Evolutionary conservation across 192 early-diverging fungal species (phyloP).

Genomic region (Coemansia sp.): DNA sequence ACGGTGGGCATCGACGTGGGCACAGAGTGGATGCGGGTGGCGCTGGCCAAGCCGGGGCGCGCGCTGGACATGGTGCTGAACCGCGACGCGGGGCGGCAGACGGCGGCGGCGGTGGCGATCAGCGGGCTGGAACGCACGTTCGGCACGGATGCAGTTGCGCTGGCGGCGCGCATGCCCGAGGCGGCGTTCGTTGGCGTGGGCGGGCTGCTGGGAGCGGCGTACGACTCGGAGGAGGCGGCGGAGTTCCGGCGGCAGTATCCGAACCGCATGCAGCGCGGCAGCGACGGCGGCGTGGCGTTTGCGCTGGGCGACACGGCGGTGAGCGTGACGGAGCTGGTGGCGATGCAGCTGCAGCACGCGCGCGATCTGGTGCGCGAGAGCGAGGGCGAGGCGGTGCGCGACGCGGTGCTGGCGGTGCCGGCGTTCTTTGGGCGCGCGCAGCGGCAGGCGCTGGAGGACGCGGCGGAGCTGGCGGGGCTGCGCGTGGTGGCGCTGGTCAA

Average conservation of each 20-base stretch:
- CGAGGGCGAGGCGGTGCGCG: constrained; percentile 71
- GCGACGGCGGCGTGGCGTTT: constrained; percentile 64
- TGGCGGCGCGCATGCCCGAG: constrained; percentile 56
- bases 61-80: constrained; percentile 94
- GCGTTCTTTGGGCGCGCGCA: constrained; percentile 87
- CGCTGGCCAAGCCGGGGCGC: constrained; percentile 83
- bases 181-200: constrained; percentile 81
- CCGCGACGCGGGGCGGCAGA: constrained; percentile 93
- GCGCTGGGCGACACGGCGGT: constrained; percentile 53
- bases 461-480: constrained; percentile 85
- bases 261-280: constrained; percentile 73
- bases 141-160: constrained; percentile 75
- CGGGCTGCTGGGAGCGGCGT: constrained; percentile 73
- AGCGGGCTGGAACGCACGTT: constrained; percentile 79
- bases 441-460: constrained; percentile 88
- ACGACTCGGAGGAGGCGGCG: constrained; percentile 62
- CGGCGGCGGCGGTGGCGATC: constrained; percentile 74
- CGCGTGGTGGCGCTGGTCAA: constrained; percentile 79
- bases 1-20: constrained; percentile 97
- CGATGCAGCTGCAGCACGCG: constrained; percentile 88
- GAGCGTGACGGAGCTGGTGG: constrained; percentile 85
- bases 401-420: constrained; percentile 93
- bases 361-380: constrained; percentile 75
- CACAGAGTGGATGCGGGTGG: constrained; percentile 96
- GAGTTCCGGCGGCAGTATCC: constrained; percentile 73